Evolutionary conservation across 306 rosid species (phyloP).

Genomic region (Canavalia gladiata): DNA sequence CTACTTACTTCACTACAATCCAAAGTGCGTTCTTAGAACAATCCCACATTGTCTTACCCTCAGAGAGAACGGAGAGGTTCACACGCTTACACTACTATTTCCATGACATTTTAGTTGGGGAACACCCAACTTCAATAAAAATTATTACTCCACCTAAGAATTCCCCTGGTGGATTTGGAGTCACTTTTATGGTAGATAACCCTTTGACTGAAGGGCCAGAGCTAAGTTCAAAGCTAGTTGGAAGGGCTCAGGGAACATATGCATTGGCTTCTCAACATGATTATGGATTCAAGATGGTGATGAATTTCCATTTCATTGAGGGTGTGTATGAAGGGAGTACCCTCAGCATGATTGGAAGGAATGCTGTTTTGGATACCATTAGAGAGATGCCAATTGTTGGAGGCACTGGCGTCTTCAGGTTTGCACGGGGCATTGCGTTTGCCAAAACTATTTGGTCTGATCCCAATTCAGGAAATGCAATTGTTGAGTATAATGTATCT

Average conservation of each 20-base stretch:
- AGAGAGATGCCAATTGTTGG: constrained; percentile 60
- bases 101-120: constrained; percentile 53
- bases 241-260: constrained; percentile 58
- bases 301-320: constrained; percentile 51
- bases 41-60: too few relatives aligned
- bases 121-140: constrained; percentile 21
- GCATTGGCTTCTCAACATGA: constrained; percentile 56
- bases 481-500: constrained; percentile 52
- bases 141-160: constrained; percentile 40
- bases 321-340: constrained; percentile 51
- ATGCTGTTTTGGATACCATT: constrained; percentile 10
- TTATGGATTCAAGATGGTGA: constrained; percentile 49
- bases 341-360: constrained; percentile 56
- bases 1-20: too few relatives aligned
- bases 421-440: constrained; percentile 54
- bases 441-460: constrained; percentile 40
- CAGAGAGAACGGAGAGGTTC: too few relatives aligned
- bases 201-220: constrained; percentile 46
- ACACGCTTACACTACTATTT: constrained; percentile 51
- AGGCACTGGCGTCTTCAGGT: constrained; percentile 52
- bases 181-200: constrained; percentile 44
- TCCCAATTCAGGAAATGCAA: constrained; percentile 47
- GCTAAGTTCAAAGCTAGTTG: constrained; percentile 48
- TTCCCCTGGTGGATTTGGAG: constrained; percentile 41
- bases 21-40: too few relatives aligned